Percentiles rank a stretch among this genome's conserved stretches.
phyloP scores from a whole-genome alignment of 1,284 basidiomycete species.

The Pseudozyma hubeiensis region DNA sequence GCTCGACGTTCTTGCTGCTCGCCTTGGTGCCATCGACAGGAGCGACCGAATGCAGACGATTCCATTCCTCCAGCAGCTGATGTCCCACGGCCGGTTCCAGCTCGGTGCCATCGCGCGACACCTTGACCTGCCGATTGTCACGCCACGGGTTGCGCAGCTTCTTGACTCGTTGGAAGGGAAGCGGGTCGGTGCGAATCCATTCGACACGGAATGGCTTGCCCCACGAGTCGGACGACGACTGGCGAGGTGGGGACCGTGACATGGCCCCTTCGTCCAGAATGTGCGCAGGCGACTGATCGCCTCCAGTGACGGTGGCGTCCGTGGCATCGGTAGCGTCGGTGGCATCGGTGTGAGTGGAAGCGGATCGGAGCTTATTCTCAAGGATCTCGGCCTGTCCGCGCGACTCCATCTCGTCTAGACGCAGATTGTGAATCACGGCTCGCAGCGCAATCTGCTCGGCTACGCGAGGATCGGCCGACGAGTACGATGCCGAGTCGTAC shows the following conservation, averaged over 20 bases:
- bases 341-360: constrained; percentile 36
- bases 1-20: constrained; percentile 4
- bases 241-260: constrained; percentile 30
- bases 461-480: constrained; percentile 48
- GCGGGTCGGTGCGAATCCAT: constrained; percentile 80
- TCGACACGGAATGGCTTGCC: constrained; percentile 79
- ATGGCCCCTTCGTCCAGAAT: constrained; percentile 7
- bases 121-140: constrained; percentile 86
- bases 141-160: constrained; percentile 93
- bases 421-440: constrained; percentile 62
- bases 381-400: constrained; percentile 51
- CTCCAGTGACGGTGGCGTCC: constrained; percentile 22
- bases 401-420: constrained; percentile 57
- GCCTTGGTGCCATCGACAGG: constrained; percentile 20
- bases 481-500: constrained; percentile 55
- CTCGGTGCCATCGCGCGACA: constrained; percentile 89
- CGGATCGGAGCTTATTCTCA: constrained; percentile 48
- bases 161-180: constrained; percentile 83
- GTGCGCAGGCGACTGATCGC: constrained; percentile 1
- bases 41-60: constrained; percentile 47
- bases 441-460: constrained; percentile 70
- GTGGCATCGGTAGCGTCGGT: constrained; percentile 19
- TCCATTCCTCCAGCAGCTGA: constrained; percentile 82
- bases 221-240: constrained; percentile 48
- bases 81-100: constrained; percentile 84